These are phyloP conservation scores for Kluyveromyces sp. DNA, from an alignment of 1,139 yeast genomes.

Conservation along the genomic window DNA sequence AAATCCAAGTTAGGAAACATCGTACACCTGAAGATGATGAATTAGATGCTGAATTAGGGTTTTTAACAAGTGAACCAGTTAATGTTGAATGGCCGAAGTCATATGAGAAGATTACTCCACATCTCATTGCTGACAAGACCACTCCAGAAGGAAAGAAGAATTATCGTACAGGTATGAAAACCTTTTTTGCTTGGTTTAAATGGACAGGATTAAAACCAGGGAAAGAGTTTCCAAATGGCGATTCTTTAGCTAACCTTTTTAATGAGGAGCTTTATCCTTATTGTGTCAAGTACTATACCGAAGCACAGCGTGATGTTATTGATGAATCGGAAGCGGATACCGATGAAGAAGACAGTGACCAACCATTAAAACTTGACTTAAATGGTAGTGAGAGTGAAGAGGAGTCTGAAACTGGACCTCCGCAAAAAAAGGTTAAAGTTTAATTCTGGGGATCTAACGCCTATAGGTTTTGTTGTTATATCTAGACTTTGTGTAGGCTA, in stretches of 20 bases:
- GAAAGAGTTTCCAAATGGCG: constrained; percentile 66
- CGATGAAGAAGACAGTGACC: constrained; percentile 40
- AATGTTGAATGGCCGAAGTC: constrained; percentile 54
- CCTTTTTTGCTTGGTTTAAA: constrained; percentile 63
- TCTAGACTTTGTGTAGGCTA: constrained; percentile 8
- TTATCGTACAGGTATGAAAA: constrained; percentile 63
- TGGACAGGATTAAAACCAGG: constrained; percentile 74
- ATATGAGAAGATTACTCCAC: constrained; percentile 47
- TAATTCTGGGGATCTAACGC: constrained; percentile 1
- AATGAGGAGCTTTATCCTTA: constrained; percentile 63
- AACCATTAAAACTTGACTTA: constrained; percentile 38
- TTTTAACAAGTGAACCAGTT: constrained; percentile 43
- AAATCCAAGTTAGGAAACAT: constrained; percentile 8
- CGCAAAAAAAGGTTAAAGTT: constrained; percentile 5
- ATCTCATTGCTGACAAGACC: constrained; percentile 37
- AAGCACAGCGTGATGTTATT: constrained; percentile 49
- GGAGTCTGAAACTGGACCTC: constrained; percentile 4
- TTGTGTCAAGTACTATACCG: constrained; percentile 65
- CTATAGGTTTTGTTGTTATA: constrained; percentile 9
- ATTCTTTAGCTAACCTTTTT: constrained; percentile 55
- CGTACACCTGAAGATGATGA: constrained; percentile 33
- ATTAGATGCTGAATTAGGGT: constrained; percentile 40
- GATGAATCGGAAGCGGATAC: constrained; percentile 46
- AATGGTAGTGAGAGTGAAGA: constrained; percentile 3
- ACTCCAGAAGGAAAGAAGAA: constrained; percentile 47